Conservation (phyloP, 768 basidiomycete genomes). For the Auriscalpium vulgare region DNA sequence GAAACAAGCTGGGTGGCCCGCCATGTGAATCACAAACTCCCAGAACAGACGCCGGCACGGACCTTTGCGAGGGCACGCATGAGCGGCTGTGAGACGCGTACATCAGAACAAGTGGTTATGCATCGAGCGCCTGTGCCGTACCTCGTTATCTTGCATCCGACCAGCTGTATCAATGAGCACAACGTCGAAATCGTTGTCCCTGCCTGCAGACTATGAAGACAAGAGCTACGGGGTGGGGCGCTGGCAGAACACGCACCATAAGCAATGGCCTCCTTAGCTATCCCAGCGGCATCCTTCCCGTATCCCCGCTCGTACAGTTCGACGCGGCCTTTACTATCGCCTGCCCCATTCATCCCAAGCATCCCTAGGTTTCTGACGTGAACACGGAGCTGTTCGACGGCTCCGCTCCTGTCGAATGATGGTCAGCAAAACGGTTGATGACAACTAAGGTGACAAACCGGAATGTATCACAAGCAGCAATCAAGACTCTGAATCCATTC, state of each 20-base stretch:
- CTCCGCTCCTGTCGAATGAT: conserved; percentile 61
- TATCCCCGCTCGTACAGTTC: conserved; percentile 96
- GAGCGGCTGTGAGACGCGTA: conserved; percentile 50
- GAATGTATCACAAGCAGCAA: conserved; percentile 98
- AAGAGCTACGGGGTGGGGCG: background rate
- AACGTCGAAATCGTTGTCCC: conserved; percentile 89
- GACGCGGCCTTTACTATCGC: conserved; percentile 63
- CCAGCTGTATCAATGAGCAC: conserved; percentile 98
- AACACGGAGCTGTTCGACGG: conserved; percentile 94
- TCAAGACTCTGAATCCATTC: conserved; percentile 86
- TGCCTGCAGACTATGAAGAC: conserved; percentile 38
- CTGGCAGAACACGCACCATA: conserved; percentile 50
- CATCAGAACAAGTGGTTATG: conserved; percentile 4
- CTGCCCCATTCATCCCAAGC: conserved; percentile 65
- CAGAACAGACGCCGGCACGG: conserved; percentile 2
- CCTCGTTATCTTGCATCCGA: conserved; percentile 99
- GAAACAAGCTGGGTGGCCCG: conserved; percentile 59
- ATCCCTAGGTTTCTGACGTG: conserved; percentile 92
- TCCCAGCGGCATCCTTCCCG: conserved; percentile 98
- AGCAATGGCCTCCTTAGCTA: conserved; percentile 89
- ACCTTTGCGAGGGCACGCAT: conserved; percentile 99
- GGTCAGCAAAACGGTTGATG: background rate
- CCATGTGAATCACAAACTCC: too few relatives aligned
- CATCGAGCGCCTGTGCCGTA: conserved; percentile 22
- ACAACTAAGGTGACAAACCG: conserved; percentile 33